phyloP scores from a whole-genome alignment of 768 basidiomycete genomes.

The Suillus subaureus region DNA sequence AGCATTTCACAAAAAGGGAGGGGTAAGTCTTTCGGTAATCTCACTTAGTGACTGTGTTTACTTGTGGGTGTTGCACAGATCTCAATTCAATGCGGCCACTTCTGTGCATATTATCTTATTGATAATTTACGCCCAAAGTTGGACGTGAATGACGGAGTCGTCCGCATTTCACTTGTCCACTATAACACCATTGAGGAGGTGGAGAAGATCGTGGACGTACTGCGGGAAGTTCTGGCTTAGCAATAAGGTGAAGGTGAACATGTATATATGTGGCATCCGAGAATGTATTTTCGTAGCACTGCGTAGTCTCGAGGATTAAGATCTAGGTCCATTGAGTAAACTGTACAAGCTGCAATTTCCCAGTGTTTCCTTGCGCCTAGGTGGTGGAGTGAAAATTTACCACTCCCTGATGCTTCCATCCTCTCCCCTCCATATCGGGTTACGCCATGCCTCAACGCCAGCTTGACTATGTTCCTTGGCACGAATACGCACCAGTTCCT shows the following conservation, averaged over 20 bases:
- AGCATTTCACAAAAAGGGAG: conserved; percentile 61
- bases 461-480: conserved; percentile 18
- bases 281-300: background rate
- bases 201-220: conserved; percentile 53
- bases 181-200: conserved; percentile 80
- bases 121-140: conserved; percentile 56
- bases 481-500: conserved; percentile 47
- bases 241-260: too few relatives aligned
- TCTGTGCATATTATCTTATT: conserved; percentile 71
- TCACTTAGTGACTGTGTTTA: background rate
- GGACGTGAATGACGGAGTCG: conserved; percentile 64
- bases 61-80: conserved; percentile 44
- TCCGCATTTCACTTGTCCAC: conserved; percentile 77
- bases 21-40: conserved; percentile 46
- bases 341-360: too few relatives aligned
- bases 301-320: background rate
- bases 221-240: conserved; percentile 50
- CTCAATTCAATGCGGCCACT: conserved; percentile 78
- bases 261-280: background rate
- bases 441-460: conserved; percentile 23
- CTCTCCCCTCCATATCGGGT: conserved; percentile 54
- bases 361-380: background rate
- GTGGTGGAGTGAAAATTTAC: conserved; percentile 30
- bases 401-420: conserved; percentile 60
- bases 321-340: too few relatives aligned